Evolutionary conservation across 73 alveolate species (phyloP), one percentile per base, ranked within the genome.

Genomic region (Breviolum minutum): DNA sequence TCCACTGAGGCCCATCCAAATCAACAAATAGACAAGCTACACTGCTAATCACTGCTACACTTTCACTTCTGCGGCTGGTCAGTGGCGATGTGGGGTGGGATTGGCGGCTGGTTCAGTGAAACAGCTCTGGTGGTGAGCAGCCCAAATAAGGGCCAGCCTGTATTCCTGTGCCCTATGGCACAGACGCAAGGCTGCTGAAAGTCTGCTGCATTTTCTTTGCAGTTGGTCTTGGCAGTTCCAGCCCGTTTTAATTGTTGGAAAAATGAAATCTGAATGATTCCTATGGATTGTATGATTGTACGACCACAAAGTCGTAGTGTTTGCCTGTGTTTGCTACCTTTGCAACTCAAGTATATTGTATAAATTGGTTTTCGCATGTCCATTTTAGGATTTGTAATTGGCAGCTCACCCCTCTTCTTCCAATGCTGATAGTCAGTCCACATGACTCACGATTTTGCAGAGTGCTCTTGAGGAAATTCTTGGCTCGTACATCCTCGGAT

Each of bases 81-180:
- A 12, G 86, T 77, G 86, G 63, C 63, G 86, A 29, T 77, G 86
- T 60, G 62, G 86, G 86, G 86, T 20, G 27, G 63, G n/a, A 9
- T 71, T 71, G 30, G 81, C 81, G 81, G 81, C 63, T 29, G 86
- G 86, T 77, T n/a, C 86, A 77, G 86, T 77, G 63, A 77, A n/a
- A 77, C 86, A 77, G 86, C 86, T 60, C 86, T 29, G 27, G 86
- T 77, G 86, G 86, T 77, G 86, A 27, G 86, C 86, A 77, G 86
- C 86, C 27, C 20, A 73, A 73, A 6, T 24, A n/a, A 16, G 62
- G 24, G 61, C n/a, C 61, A 29, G 63, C 86, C 86, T 77, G 86
- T 77, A 29, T 77, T 77, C 63, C 86, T 77, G 86, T 77, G 86
- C 86, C 63, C 26, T 0, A 1, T n/a, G 16, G 86, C 86, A 77